Evolutionary conservation across 176 grass and related monocot species (phyloP).

Genomic region (Cenchrus fungigraminus): DNA sequence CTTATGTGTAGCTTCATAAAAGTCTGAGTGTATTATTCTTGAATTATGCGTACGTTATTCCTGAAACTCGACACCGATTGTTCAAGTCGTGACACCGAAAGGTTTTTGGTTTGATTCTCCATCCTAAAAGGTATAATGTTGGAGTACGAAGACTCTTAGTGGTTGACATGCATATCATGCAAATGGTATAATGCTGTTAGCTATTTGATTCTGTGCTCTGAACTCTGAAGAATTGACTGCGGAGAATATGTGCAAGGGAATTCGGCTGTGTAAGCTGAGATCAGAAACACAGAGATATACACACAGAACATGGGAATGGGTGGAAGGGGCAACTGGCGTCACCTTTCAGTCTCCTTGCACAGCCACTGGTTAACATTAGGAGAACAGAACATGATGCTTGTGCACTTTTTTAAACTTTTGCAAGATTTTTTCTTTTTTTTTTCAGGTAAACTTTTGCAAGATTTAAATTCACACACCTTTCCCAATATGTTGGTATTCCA

Average conservation of each 20-base stretch:
- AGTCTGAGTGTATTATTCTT: neutral
- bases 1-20: neutral
- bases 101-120: conserved; percentile 29
- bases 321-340: neutral
- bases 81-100: conserved; percentile 15
- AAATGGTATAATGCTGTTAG: no score
- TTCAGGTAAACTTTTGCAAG: neutral
- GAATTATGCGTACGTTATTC: no score
- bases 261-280: conserved; percentile 12
- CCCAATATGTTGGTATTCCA: neutral
- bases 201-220: no score
- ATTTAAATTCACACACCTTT: neutral
- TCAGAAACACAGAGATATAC: neutral
- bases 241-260: conserved; percentile 37
- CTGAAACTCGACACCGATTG: conserved; percentile 6
- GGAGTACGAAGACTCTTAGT: neutral
- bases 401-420: neutral
- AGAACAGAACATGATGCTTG: conserved; percentile 41
- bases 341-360: neutral
- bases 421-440: neutral
- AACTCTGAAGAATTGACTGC: neutral
- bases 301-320: neutral
- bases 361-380: conserved; percentile 13
- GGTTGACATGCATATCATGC: neutral
- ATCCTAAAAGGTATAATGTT: neutral